These are phyloP conservation scores for Kodamaea laetipori DNA, from an alignment of 805 yeast genomes.

Conservation along the genomic window DNA sequence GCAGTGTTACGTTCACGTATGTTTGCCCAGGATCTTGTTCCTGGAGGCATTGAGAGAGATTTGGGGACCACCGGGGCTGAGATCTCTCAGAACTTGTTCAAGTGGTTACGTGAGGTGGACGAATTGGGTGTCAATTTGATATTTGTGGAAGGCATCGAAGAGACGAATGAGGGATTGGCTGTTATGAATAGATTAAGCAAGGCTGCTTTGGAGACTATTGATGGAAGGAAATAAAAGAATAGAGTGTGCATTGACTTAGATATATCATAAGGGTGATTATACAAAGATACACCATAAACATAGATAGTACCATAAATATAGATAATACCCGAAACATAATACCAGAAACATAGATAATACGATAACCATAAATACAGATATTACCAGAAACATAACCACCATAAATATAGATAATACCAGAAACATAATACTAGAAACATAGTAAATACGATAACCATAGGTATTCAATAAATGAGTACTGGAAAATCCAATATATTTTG, in stretches of 20 bases:
- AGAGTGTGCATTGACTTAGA: not conserved
- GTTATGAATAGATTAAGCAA: constrained; percentile 88
- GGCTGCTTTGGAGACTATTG: constrained; percentile 65
- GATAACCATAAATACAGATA: no score
- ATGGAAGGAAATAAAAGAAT: constrained; percentile 6
- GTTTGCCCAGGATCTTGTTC: constrained; percentile 24
- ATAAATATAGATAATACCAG: no score
- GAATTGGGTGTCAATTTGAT: constrained; percentile 66
- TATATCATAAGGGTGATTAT: no score
- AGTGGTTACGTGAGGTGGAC: constrained; percentile 74
- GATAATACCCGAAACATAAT: no score
- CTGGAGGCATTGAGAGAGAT: constrained; percentile 30
- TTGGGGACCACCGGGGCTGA: constrained; percentile 54
- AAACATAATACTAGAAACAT: no score
- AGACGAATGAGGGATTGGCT: constrained; percentile 82
- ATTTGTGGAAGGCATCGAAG: constrained; percentile 80
- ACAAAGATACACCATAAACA: no score
- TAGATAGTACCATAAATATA: no score
- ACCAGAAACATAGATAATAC: no score
- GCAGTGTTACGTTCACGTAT: constrained; percentile 53
- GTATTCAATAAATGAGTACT: no score
- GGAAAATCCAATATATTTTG: no score
- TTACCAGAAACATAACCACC: no score
- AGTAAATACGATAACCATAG: no score
- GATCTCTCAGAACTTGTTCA: constrained; percentile 76